A percentile compares a stretch with the other conserved stretches of the same genome.
Conservation (phyloP, 1,284 basidiomycete species). For the Cryptococcus hybrid region DNA sequence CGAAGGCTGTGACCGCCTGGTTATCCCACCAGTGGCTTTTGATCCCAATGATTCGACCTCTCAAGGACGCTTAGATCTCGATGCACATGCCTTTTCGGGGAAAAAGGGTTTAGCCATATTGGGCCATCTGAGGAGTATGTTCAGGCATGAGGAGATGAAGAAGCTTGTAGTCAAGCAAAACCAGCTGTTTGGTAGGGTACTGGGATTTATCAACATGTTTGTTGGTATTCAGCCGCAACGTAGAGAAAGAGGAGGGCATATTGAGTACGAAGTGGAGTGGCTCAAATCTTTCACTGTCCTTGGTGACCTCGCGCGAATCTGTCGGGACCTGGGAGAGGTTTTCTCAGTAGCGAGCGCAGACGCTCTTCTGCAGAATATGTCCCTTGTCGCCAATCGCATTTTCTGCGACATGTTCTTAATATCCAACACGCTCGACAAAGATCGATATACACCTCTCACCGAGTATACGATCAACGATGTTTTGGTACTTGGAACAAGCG, state of each 20-base stretch:
- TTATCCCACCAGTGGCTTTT: slow-evolving; percentile 13
- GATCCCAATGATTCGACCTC: slow-evolving; percentile 14
- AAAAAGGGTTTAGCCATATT: slow-evolving; percentile 92
- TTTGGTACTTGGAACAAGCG: slow-evolving; percentile 16
- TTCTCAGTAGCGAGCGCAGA: slow-evolving; percentile 59
- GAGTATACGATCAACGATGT: slow-evolving; percentile 56
- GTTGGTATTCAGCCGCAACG: slow-evolving; percentile 87
- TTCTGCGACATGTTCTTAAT: slow-evolving; percentile 57
- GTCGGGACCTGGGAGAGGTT: slow-evolving; percentile 82
- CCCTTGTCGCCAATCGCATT: slow-evolving; percentile 68
- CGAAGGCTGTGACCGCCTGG: slow-evolving; percentile 28
- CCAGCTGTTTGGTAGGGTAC: slow-evolving; percentile 58
- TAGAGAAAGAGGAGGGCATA: slow-evolving; percentile 73
- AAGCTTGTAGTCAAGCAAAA: slow-evolving; percentile 66
- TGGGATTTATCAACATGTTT: slow-evolving; percentile 76
- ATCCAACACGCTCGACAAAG: slow-evolving; percentile 57
- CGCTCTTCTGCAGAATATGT: slow-evolving; percentile 67
- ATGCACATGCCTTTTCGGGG: slow-evolving; percentile 80
- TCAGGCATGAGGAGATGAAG: slow-evolving; percentile 71
- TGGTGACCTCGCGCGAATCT: slow-evolving; percentile 78
- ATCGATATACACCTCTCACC: slow-evolving; percentile 60
- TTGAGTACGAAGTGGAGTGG: slow-evolving; percentile 96
- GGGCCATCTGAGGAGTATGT: slow-evolving; percentile 64
- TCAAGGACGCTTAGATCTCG: slow-evolving; percentile 63
- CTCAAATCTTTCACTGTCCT: slow-evolving; percentile 91